These are phyloP conservation scores for Ophiocordyceps camponoti-leonardi DNA, from an alignment of 2,329 filamentous ascomycete genomes.

Conservation along the genomic window DNA sequence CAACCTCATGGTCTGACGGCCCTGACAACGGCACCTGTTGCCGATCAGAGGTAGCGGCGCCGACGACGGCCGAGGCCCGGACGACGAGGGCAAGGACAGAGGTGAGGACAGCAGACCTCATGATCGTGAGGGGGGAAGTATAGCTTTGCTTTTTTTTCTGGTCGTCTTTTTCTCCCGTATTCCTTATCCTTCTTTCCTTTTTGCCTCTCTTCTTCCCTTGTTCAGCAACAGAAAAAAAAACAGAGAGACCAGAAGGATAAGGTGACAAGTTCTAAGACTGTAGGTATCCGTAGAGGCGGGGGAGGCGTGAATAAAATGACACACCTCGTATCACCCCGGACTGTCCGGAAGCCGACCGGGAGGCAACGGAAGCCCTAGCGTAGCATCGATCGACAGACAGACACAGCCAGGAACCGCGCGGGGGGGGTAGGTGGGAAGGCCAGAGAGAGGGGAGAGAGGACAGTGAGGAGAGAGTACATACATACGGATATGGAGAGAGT, in stretches of 20 bases:
- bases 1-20: neutral
- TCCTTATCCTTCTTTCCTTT: too few species aligned
- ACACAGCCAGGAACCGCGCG: neutral
- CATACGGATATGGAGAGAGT: too few species aligned
- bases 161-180: too few species aligned
- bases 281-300: too few species aligned
- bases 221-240: too few species aligned
- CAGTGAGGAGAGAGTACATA: too few species aligned
- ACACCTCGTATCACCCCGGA: neutral
- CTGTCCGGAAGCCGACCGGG: neutral
- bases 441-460: too few species aligned
- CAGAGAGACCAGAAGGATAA: too few species aligned
- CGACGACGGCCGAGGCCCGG: neutral
- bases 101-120: constrained; percentile 1
- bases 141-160: neutral
- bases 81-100: neutral
- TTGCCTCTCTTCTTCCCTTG: too few species aligned
- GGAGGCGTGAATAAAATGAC: neutral
- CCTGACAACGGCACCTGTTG: neutral
- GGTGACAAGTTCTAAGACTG: too few species aligned
- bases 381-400: neutral
- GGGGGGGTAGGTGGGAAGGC: too few species aligned
- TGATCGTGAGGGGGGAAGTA: neutral
- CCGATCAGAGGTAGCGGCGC: neutral
- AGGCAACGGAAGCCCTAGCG: neutral